Evolutionary conservation across 257 asterid genomes (phyloP).

Genomic region (Cynanchum wilfordii): DNA sequence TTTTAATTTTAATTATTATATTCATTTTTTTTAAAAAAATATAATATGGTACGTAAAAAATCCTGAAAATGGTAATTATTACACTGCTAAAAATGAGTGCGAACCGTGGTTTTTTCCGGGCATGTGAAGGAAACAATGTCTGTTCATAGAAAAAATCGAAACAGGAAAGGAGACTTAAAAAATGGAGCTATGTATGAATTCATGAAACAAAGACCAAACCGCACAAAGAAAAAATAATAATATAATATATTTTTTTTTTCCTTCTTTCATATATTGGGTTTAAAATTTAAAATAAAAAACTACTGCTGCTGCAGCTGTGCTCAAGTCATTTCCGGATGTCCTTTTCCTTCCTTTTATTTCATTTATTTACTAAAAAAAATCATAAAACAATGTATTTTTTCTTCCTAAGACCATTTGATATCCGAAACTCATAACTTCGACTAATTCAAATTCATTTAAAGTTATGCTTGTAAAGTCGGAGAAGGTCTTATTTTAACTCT

Average conservation of each 20-base stretch:
- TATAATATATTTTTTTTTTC: too few relatives aligned
- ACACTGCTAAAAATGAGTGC: too few relatives aligned
- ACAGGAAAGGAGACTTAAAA: background rate
- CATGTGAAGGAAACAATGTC: background rate
- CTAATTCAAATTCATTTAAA: too few relatives aligned
- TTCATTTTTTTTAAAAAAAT: too few relatives aligned
- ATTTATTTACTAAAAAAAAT: too few relatives aligned
- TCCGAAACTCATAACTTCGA: too few relatives aligned
- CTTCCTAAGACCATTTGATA: background rate
- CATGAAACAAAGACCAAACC: background rate
- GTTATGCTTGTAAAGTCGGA: too few relatives aligned
- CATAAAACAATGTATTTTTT: background rate
- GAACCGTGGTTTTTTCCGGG: background rate
- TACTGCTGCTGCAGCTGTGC: background rate
- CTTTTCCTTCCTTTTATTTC: background rate
- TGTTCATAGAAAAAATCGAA: background rate
- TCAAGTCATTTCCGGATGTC: background rate
- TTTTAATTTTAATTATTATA: too few relatives aligned
- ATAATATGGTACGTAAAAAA: too few relatives aligned
- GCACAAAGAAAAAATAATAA: background rate
- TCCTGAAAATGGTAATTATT: too few relatives aligned
- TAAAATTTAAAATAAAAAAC: background rate
- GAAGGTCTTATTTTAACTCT: too few relatives aligned
- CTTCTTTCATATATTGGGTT: background rate
- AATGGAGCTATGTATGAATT: background rate